A percentile compares a stretch with the other conserved stretches of the same genome.
Conservation (phyloP, 1,139 yeast species). For the Protomyces lactucae-debilis region DNA sequence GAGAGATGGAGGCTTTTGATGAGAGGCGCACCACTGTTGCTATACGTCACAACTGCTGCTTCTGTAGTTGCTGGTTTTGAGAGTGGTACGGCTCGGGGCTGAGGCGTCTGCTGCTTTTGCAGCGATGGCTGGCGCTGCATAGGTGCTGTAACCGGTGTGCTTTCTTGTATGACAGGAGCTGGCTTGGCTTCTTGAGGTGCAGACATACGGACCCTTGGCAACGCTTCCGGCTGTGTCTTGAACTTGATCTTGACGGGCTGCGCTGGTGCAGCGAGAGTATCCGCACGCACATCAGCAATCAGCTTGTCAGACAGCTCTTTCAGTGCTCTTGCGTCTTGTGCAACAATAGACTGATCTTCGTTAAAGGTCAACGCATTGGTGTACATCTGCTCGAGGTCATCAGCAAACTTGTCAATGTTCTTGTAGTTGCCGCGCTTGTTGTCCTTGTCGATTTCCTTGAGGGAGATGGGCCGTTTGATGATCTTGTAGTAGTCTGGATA, state of each 20-base stretch:
- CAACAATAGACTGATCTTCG: conserved; percentile 81
- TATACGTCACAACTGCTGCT: not conserved
- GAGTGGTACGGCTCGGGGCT: not conserved
- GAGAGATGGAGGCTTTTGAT: not conserved
- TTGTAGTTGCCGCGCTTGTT: conserved; percentile 47
- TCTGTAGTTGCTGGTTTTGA: not conserved
- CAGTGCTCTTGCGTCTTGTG: conserved; percentile 65
- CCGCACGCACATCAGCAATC: conserved; percentile 13
- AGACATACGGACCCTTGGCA: not conserved
- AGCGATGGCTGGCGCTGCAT: not conserved
- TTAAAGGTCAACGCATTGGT: conserved; percentile 81
- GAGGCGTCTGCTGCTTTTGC: not conserved
- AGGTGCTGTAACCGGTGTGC: not conserved
- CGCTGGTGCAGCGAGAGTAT: not conserved
- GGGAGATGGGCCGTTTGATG: conserved; percentile 42
- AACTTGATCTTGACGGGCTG: conserved; percentile 3
- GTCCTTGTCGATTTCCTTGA: conserved; percentile 36
- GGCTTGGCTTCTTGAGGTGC: not conserved
- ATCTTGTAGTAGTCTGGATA: conserved; percentile 79
- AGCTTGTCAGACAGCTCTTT: conserved; percentile 10
- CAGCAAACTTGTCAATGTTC: conserved; percentile 56
- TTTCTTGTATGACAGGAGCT: not conserved
- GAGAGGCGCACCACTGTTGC: not conserved
- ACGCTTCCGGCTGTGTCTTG: conserved; percentile 2
- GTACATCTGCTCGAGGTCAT: conserved; percentile 72